phyloP scores from a whole-genome alignment of 83 land plant genomes.

The Picea abies region DNA sequence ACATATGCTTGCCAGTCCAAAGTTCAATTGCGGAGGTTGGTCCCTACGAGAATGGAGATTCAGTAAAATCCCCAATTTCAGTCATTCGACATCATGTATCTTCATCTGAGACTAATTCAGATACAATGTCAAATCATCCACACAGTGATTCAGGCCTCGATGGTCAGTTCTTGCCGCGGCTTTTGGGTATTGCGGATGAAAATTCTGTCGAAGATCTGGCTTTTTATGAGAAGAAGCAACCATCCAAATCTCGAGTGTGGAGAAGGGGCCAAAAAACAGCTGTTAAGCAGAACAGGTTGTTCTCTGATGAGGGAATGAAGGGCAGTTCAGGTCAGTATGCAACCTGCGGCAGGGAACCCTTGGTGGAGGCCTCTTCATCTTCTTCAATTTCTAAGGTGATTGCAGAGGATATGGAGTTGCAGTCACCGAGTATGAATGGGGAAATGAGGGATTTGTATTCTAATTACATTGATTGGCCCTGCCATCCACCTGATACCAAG shows the following conservation, averaged over 20 bases:
- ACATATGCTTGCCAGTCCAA: background rate
- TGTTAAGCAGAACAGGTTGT: background rate
- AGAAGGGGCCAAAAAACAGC: background rate
- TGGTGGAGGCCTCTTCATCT: background rate
- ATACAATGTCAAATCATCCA: background rate
- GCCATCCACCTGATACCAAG: background rate
- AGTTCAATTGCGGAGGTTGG: background rate
- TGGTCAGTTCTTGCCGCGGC: too few relatives aligned
- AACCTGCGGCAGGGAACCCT: background rate
- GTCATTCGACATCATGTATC: background rate
- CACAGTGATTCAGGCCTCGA: background rate
- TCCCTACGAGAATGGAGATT: background rate
- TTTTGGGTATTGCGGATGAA: background rate
- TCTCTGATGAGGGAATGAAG: background rate
- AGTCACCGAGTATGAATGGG: background rate
- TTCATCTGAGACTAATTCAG: background rate
- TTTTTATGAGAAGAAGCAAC: background rate
- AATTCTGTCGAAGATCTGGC: background rate
- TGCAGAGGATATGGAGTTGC: background rate
- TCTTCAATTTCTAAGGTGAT: background rate
- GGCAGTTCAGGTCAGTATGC: background rate
- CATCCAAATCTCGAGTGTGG: background rate
- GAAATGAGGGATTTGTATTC: background rate
- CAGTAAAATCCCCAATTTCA: background rate
- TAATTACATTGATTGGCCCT: background rate